Evolutionary conservation across 805 yeast species (phyloP), one percentile per base, ranked within the genome.

Genomic region (Barnettozyma sucrosica): DNA sequence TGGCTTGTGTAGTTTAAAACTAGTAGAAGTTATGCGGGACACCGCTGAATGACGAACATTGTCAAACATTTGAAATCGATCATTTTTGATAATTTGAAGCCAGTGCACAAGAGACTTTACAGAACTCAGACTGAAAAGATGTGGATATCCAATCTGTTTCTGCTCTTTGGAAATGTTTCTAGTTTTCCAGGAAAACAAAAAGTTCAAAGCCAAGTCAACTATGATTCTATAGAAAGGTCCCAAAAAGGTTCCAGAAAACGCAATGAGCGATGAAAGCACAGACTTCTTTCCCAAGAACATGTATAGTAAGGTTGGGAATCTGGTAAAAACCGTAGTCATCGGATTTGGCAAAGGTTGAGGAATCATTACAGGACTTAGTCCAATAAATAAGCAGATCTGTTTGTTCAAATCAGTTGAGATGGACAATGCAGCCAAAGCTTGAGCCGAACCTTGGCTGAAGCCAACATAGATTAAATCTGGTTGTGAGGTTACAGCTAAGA

Each of bases 71-170:
- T 90, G 96, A 64, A 92, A 90, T 42, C 77, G 75, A 41, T 78
- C 79, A 7, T 85, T 74, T 45, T 83, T 74, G 51, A 92, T 86
- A 45, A 92, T 90, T 66, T 89, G 96, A 59, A 89, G 88, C 97
- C 97, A 89, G 66, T 89, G 97, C n/a, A 89, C 97, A 40, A 89
- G 89, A 9, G 86, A 79, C 65, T 90, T 92, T 23, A 90, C 98
- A 2, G 90, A 81, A 0, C 98, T 89, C 20, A 95, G 85, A 2
- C 96, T 86, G 67, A 90, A 92, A 46, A 92, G 70, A 63, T 93
- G 97, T 16, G 88, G 80, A 65, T 88, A 92, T 14, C 87, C 77
- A n/a, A 86, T 75, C 42, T 80, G 67, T 61, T 90, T 92, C 65
- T 90, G 96, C 36, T 79, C 66, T 49, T 75, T 71, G 30, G 80